Evolutionary conservation across 1,139 yeast species (phyloP), one percentile per base, ranked within the genome.

Genomic region (Ogataea hybrid): DNA sequence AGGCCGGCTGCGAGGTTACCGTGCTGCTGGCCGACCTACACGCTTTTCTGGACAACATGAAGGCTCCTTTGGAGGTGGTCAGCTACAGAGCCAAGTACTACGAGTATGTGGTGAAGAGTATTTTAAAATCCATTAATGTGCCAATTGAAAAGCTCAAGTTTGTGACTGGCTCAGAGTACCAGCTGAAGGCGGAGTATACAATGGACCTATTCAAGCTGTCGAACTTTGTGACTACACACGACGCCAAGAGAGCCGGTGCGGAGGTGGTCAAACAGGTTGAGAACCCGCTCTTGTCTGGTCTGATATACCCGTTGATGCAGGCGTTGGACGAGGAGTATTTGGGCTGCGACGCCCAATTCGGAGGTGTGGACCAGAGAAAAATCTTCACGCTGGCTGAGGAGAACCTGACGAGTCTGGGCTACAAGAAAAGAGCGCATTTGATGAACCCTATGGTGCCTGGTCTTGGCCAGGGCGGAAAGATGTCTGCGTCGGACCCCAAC

Each of bases 401-500:
- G 69, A 84, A 86, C 68, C 77, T 94, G 61, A 92, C 82, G 38
- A 63, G 80, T 39, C 61, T 94, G 45, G 97, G 97, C 29, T 92
- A 90, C 81, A 87, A 86, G 69, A 94, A 94, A 75, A 82, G 99
- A 62, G 97, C 95, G 25, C 99, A 94, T 69, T 75, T 94, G 63
- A 94, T 94, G 99, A 94, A 92, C 70, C 90, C 88, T 42, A 92
- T 94, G 98, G 96, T 94, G 33, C 98, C 98, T 36, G 98, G 98
- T 43, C 78, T 94, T 59, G 81, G 84, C 32, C 96, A 89, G 69
- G 97, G 97, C 56, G 98, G 94, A 56, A 94, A 94, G 65, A 94
- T 94, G 99, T 88, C 97, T 60, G 97, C 98, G 1, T 87, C 96
- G 22, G 98, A 92, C 69, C 97, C 98, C 56, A 92, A 89, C 72